Evolutionary conservation across 148 eudicot genomes (phyloP).

Genomic region (Rheum nobile): DNA sequence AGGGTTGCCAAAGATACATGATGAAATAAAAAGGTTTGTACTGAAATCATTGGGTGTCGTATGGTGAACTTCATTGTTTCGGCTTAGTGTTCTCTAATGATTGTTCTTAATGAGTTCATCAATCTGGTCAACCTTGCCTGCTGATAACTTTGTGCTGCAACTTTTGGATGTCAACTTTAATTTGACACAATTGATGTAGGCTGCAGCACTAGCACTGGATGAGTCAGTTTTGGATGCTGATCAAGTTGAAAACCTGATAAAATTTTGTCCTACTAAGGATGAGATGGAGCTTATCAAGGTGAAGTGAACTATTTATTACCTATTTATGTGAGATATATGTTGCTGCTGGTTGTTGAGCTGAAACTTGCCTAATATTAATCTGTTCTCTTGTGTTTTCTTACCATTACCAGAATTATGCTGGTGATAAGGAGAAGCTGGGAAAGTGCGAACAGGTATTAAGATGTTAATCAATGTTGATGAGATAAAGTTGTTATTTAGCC

Average conservation of each 20-base stretch:
- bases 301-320: conserved; percentile 3
- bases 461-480: conserved; percentile 7
- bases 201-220: conserved; percentile 86
- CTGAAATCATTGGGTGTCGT: neutral
- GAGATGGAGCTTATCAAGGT: conserved; percentile 98
- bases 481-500: neutral
- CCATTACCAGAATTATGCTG: conserved; percentile 52
- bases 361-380: neutral
- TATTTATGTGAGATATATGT: neutral
- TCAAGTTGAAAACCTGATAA: conserved; percentile 95
- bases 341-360: neutral
- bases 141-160: neutral
- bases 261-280: conserved; percentile 94
- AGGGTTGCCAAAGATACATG: too few species aligned
- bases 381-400: neutral
- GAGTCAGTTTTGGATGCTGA: conserved; percentile 93
- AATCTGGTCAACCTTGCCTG: too few species aligned
- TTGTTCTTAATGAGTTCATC: too few species aligned
- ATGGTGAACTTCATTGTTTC: neutral
- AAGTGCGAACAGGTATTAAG: conserved; percentile 88
- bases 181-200: conserved; percentile 26
- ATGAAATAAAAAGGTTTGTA: too few species aligned
- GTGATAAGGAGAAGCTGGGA: conserved; percentile 72
- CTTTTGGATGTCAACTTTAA: neutral
- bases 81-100: neutral